A percentile compares a stretch with the other conserved stretches of the same genome.
phyloP scores from a whole-genome alignment of 2,329 filamentous ascomycete species.

The Capronia americana region DNA sequence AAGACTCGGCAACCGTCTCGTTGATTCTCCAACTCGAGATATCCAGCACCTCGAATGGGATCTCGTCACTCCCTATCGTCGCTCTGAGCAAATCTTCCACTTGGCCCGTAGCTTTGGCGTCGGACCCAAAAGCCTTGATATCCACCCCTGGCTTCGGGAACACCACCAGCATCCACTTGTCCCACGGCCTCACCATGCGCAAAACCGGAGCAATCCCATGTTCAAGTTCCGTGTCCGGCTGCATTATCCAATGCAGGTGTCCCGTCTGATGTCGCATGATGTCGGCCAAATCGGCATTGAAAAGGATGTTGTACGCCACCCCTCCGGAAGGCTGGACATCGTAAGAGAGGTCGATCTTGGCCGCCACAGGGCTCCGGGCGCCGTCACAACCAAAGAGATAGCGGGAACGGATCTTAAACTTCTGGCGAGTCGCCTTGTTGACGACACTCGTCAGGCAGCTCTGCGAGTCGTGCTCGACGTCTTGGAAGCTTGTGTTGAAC shows the following conservation, averaged over 20 bases:
- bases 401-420: constrained; percentile 58
- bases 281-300: constrained; percentile 58
- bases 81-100: constrained; percentile 54
- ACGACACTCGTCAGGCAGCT: constrained; percentile 45
- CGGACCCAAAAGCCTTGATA: constrained; percentile 48
- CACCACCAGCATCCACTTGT: constrained; percentile 66
- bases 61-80: constrained; percentile 61
- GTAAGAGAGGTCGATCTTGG: constrained; percentile 56
- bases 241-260: constrained; percentile 67
- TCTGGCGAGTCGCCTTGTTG: constrained; percentile 46
- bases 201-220: constrained; percentile 59
- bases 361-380: constrained; percentile 54
- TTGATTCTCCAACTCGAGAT: constrained; percentile 66
- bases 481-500: constrained; percentile 47
- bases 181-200: constrained; percentile 69
- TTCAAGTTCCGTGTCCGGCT: constrained; percentile 58
- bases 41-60: constrained; percentile 57
- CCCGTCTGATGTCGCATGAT: constrained; percentile 58
- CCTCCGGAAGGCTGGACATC: constrained; percentile 54
- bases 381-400: constrained; percentile 68
- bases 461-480: constrained; percentile 35
- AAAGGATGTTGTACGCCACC: constrained; percentile 57
- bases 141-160: constrained; percentile 50
- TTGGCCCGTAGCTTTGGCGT: constrained; percentile 47
- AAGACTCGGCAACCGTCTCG: constrained; percentile 64